These are phyloP conservation scores for Byssoonygena ceratinophila DNA, from an alignment of 2,329 filamentous ascomycete species.

Conservation along the genomic window DNA sequence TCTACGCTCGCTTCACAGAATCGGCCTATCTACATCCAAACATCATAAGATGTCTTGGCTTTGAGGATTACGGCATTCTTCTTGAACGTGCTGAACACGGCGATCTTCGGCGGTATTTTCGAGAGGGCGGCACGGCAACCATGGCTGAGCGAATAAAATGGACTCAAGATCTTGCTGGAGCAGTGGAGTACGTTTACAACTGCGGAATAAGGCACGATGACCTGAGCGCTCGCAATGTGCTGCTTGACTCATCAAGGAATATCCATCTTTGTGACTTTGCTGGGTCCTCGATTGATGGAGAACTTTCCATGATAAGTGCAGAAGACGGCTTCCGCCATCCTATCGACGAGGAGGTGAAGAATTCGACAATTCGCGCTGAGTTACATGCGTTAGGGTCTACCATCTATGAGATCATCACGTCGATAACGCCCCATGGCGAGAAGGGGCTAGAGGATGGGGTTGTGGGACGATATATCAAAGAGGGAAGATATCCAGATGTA, in stretches of 20 bases:
- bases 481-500: slow-evolving; percentile 5
- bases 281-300: slow-evolving; percentile 9
- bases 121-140: slow-evolving; percentile 3
- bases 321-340: slow-evolving; percentile 8
- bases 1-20: slow-evolving; percentile 3
- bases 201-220: slow-evolving; percentile 8
- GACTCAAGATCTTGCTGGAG: slow-evolving; percentile 6
- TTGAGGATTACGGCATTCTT: slow-evolving; percentile 4
- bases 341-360: background rate
- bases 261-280: slow-evolving; percentile 13
- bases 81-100: slow-evolving; percentile 8
- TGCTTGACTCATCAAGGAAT: slow-evolving; percentile 8
- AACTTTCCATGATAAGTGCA: background rate
- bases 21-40: slow-evolving; percentile 3
- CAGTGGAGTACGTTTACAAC: slow-evolving; percentile 7
- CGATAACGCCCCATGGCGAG: slow-evolving; percentile 1
- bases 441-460: background rate
- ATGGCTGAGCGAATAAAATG: slow-evolving; percentile 8
- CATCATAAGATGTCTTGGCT: slow-evolving; percentile 1
- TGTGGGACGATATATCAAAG: background rate
- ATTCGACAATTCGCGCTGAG: slow-evolving; percentile 5
- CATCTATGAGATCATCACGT: slow-evolving; percentile 12
- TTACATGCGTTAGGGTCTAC: slow-evolving; percentile 11
- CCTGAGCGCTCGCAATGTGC: slow-evolving; percentile 6
- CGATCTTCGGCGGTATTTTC: slow-evolving; percentile 8